phyloP scores from a whole-genome alignment of 345 rosid species.

The Alliaria petiolata region DNA sequence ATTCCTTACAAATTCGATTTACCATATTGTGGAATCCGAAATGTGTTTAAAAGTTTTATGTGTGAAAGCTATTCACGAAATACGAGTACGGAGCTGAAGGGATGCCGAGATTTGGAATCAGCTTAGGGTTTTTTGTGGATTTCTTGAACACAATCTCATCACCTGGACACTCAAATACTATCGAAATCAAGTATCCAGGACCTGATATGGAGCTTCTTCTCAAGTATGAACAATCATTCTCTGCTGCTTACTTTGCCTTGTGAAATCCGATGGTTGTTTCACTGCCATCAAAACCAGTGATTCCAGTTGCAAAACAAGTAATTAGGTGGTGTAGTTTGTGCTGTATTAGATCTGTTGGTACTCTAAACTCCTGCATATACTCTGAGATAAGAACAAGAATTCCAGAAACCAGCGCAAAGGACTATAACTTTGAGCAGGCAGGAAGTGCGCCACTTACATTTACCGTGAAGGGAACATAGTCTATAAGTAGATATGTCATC shows the following conservation, averaged over 20 bases:
- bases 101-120: constrained; percentile 78
- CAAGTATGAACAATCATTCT: constrained; percentile 47
- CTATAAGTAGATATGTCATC: neutral
- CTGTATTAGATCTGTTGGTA: constrained; percentile 65
- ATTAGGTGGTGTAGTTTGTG: constrained; percentile 9
- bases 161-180: constrained; percentile 63
- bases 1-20: neutral
- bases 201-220: constrained; percentile 96
- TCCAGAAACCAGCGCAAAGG: constrained; percentile 76
- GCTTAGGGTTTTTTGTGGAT: constrained; percentile 82
- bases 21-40: neutral
- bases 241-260: neutral
- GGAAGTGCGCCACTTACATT: constrained; percentile 72
- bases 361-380: constrained; percentile 66
- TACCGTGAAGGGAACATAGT: constrained; percentile 57
- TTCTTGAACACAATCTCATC: constrained; percentile 87
- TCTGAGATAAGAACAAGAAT: constrained; percentile 86
- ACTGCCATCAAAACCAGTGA: neutral
- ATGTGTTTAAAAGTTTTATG: neutral
- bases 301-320: neutral
- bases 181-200: constrained; percentile 88
- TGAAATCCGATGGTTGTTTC: neutral
- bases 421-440: constrained; percentile 80
- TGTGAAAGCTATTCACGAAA: constrained; percentile 58
- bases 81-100: constrained; percentile 70